A percentile compares a stretch with the other conserved stretches of the same genome.
phyloP scores from a whole-genome alignment of 495 filamentous ascomycete species.

The Hypoxylon rickii region DNA sequence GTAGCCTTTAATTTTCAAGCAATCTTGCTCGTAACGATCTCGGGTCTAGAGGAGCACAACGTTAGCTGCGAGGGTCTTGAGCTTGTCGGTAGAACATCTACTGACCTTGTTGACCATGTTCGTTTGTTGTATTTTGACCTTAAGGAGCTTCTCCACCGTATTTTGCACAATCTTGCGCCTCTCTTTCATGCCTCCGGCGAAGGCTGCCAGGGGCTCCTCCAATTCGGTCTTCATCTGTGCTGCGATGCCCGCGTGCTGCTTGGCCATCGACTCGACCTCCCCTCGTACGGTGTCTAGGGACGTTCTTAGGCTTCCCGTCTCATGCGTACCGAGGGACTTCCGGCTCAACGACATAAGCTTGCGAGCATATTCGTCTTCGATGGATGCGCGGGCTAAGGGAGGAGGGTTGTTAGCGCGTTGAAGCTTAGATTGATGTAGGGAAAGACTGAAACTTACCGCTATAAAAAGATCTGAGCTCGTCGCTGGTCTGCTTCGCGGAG shows the following conservation, averaged over 20 bases:
- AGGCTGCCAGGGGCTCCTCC: constrained; percentile 92
- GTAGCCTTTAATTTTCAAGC: constrained; percentile 97
- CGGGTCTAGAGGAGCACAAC: constrained; percentile 61
- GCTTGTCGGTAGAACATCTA: not conserved
- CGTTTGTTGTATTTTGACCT: constrained; percentile 90
- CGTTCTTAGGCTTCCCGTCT: constrained; percentile 77
- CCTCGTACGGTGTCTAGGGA: constrained; percentile 86
- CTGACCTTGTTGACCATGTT: constrained; percentile 85
- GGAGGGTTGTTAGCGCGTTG: constrained; percentile 5
- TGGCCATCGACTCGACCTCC: constrained; percentile 94
- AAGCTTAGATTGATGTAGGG: not conserved
- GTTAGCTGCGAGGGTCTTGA: constrained; percentile 31
- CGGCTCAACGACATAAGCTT: constrained; percentile 85
- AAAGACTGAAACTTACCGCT: constrained; percentile 57
- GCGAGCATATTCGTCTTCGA: constrained; percentile 97
- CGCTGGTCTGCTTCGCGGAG: constrained; percentile 90
- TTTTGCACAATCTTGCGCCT: constrained; percentile 92
- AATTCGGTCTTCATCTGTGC: constrained; percentile 93
- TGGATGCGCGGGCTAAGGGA: constrained; percentile 76
- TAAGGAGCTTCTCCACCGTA: constrained; percentile 90
- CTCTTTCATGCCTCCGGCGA: constrained; percentile 92
- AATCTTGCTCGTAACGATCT: constrained; percentile 96
- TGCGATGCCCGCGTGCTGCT: constrained; percentile 88
- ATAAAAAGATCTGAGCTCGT: constrained; percentile 93
- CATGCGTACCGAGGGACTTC: constrained; percentile 88